Conservation (phyloP, 1,139 yeast species). For the Lodderomyces oxycetoniae region DNA sequence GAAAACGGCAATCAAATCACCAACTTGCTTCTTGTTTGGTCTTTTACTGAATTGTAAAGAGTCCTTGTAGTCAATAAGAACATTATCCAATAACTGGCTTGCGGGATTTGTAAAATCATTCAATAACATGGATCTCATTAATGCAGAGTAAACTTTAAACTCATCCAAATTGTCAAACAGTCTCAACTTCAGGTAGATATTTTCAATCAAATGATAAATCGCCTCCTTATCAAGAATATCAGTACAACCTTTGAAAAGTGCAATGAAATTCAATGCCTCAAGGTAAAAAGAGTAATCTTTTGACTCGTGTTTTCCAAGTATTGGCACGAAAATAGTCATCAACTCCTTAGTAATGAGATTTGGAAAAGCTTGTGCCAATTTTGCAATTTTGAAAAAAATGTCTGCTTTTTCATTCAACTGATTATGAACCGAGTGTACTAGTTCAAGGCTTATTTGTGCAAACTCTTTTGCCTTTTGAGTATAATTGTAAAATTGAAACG, state of each 20-base stretch:
- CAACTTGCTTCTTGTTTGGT: constrained; percentile 23
- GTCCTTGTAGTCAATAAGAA: constrained; percentile 29
- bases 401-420: constrained; percentile 24
- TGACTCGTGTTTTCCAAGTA: neutral
- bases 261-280: constrained; percentile 1
- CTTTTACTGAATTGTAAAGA: constrained; percentile 14
- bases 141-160: constrained; percentile 44
- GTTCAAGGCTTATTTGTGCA: constrained; percentile 57
- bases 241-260: constrained; percentile 16
- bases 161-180: constrained; percentile 24
- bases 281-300: neutral
- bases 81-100: constrained; percentile 50
- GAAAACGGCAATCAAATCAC: constrained; percentile 31
- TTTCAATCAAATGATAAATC: constrained; percentile 25
- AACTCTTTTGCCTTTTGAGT: constrained; percentile 54
- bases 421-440: constrained; percentile 44
- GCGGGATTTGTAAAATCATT: constrained; percentile 49
- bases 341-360: constrained; percentile 22
- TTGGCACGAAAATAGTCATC: constrained; percentile 10
- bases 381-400: constrained; percentile 27
- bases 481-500: constrained; percentile 22
- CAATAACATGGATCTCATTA: constrained; percentile 48
- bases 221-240: constrained; percentile 17
- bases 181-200: constrained; percentile 25
- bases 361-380: constrained; percentile 26